These are phyloP conservation scores for Talaromyces sp. DNA, from an alignment of 2,329 filamentous ascomycete genomes.

Conservation along the genomic window DNA sequence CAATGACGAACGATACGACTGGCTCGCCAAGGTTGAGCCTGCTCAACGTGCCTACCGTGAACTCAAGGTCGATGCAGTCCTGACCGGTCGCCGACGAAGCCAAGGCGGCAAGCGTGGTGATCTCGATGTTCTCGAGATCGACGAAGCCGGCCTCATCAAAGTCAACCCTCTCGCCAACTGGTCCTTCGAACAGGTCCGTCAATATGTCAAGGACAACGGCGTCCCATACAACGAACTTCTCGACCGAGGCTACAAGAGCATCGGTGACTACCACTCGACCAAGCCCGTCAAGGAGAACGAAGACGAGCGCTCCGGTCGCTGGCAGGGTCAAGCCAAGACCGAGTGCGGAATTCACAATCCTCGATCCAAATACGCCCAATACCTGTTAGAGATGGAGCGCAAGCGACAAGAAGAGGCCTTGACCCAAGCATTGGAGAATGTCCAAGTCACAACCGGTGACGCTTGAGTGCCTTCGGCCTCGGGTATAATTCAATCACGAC, in stretches of 20 bases:
- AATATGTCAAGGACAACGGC: slow-evolving; percentile 78
- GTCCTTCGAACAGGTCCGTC: slow-evolving; percentile 84
- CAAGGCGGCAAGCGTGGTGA: slow-evolving; percentile 90
- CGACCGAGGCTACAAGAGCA: slow-evolving; percentile 92
- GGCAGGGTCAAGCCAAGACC: slow-evolving; percentile 94
- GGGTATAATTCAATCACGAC: not conserved
- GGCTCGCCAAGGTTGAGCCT: slow-evolving; percentile 95
- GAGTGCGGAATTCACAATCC: slow-evolving; percentile 99
- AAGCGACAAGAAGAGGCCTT: slow-evolving; percentile 61
- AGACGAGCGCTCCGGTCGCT: slow-evolving; percentile 91
- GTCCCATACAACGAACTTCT: slow-evolving; percentile 93
- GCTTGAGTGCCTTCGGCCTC: slow-evolving; percentile 22
- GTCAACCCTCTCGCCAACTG: slow-evolving; percentile 96
- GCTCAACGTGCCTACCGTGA: slow-evolving; percentile 86
- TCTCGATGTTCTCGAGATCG: slow-evolving; percentile 87
- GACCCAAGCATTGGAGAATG: slow-evolving; percentile 40
- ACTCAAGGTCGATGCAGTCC: slow-evolving; percentile 80
- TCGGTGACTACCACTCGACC: slow-evolving; percentile 98
- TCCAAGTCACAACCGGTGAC: slow-evolving; percentile 23
- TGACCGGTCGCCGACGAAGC: slow-evolving; percentile 86
- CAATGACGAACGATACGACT: slow-evolving; percentile 90
- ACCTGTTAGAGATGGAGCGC: slow-evolving; percentile 68
- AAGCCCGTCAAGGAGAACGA: slow-evolving; percentile 84
- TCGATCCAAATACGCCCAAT: slow-evolving; percentile 87
- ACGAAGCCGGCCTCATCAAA: slow-evolving; percentile 89